Conservation (phyloP, 2,329 filamentous ascomycete species). For the Chaetomiaceae sp. region DNA sequence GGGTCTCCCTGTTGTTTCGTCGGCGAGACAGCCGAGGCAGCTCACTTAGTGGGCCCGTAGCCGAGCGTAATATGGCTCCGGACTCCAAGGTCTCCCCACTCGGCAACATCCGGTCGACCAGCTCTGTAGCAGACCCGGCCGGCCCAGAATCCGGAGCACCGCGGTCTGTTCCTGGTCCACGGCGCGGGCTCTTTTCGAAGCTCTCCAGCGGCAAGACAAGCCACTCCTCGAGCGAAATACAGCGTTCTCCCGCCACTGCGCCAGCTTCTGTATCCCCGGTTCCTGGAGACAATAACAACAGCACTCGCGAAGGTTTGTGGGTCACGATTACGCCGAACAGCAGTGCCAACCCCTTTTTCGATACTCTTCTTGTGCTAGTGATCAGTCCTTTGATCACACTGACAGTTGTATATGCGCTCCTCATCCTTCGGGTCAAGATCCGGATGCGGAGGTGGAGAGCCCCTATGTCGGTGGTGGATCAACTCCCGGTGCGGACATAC, state of each 20-base stretch:
- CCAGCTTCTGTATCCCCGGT: constrained; percentile 25
- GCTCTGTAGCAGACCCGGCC: constrained; percentile 5
- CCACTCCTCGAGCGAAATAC: constrained; percentile 27
- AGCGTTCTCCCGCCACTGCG: constrained; percentile 23
- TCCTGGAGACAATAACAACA: constrained; percentile 11
- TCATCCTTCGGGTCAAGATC: constrained; percentile 83
- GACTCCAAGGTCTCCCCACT: constrained; percentile 5
- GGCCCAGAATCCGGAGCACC: constrained; percentile 9
- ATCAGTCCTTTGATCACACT: constrained; percentile 89
- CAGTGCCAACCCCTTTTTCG: constrained; percentile 88
- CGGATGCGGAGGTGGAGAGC: constrained; percentile 88
- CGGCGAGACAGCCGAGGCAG: constrained; percentile 31
- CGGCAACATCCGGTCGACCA: constrained; percentile 5
- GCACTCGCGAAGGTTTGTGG: constrained; percentile 73
- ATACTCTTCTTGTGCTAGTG: constrained; percentile 93
- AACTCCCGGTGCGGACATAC: constrained; percentile 91
- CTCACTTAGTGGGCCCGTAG: constrained; percentile 33
- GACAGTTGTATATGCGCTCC: constrained; percentile 84
- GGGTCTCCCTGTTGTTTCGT: constrained; percentile 36
- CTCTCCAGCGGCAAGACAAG: constrained; percentile 43
- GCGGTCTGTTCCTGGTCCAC: constrained; percentile 13
- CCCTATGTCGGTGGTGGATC: constrained; percentile 94
- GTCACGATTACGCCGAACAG: constrained; percentile 92
- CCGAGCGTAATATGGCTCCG: constrained; percentile 19
- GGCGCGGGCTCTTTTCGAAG: constrained; percentile 43